phyloP scores from a whole-genome alignment of 2,329 filamentous ascomycete genomes.

The Aureobasidium sp. region DNA sequence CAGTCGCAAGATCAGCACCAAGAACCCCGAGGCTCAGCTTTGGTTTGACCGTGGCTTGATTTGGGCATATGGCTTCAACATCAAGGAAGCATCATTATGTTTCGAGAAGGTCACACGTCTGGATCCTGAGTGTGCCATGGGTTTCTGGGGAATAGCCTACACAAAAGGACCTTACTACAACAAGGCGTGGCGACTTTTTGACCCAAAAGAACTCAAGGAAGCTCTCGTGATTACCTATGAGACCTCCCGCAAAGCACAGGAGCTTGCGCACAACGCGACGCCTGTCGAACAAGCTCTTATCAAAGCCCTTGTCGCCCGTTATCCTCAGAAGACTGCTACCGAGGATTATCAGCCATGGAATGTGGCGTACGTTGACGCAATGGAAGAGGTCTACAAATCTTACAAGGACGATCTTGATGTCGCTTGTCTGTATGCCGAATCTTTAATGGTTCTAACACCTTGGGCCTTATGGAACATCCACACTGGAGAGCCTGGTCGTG shows the following conservation, averaged over 20 bases:
- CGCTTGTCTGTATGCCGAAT: constrained; percentile 53
- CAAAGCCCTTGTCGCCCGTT: constrained; percentile 52
- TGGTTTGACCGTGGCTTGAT: constrained; percentile 68
- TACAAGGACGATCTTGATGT: constrained; percentile 55
- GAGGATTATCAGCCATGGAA: constrained; percentile 41
- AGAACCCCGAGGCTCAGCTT: constrained; percentile 43
- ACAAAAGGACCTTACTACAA: constrained; percentile 69
- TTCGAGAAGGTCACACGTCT: constrained; percentile 51
- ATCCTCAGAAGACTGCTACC: constrained; percentile 34
- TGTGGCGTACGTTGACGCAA: constrained; percentile 52
- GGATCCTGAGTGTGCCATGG: constrained; percentile 52
- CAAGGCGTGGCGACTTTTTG: constrained; percentile 68
- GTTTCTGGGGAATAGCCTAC: constrained; percentile 64
- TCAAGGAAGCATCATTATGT: constrained; percentile 59
- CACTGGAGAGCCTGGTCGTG: constrained; percentile 48
- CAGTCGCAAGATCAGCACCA: constrained; percentile 46
- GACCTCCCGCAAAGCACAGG: constrained; percentile 39
- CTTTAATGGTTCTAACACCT: constrained; percentile 57
- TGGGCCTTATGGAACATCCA: constrained; percentile 57
- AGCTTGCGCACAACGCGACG: constrained; percentile 29
- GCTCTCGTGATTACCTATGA: constrained; percentile 42
- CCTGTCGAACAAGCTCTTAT: constrained; percentile 56
- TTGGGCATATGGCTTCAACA: constrained; percentile 70
- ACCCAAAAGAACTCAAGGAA: constrained; percentile 47
- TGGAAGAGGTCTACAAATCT: constrained; percentile 45